phyloP scores from a whole-genome alignment of 1,139 yeast genomes.

The Suhomyces bokatorum region DNA sequence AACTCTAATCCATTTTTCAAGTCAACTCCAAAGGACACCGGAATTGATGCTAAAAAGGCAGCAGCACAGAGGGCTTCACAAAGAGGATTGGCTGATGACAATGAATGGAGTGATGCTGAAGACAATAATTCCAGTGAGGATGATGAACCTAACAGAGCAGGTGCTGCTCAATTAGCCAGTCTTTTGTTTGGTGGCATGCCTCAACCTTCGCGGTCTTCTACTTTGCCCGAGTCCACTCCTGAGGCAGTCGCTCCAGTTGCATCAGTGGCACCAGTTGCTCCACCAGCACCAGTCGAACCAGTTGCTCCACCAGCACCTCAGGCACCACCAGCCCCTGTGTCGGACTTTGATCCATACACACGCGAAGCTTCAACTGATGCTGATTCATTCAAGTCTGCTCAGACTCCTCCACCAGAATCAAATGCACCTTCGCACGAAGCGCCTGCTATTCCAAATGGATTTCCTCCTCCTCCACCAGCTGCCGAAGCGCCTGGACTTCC shows the following conservation, averaged over 20 bases:
- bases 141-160: slow-evolving; percentile 48
- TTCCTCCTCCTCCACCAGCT: background rate
- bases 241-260: background rate
- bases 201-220: slow-evolving; percentile 28
- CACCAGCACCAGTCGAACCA: slow-evolving; percentile 27
- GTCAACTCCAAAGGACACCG: slow-evolving; percentile 32
- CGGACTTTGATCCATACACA: slow-evolving; percentile 1
- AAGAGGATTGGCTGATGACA: slow-evolving; percentile 52
- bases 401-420: slow-evolving; percentile 2
- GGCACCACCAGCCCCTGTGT: background rate
- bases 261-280: background rate
- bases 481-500: slow-evolving; percentile 9
- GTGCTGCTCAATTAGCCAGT: slow-evolving; percentile 65
- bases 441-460: slow-evolving; percentile 16
- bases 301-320: slow-evolving; percentile 8
- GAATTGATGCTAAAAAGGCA: slow-evolving; percentile 54
- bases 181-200: slow-evolving; percentile 63
- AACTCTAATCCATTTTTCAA: slow-evolving; percentile 53
- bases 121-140: slow-evolving; percentile 55
- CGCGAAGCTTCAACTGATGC: slow-evolving; percentile 10
- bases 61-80: slow-evolving; percentile 67
- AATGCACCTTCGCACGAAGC: background rate
- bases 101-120: slow-evolving; percentile 65
- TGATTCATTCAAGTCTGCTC: slow-evolving; percentile 12
- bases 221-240: slow-evolving; percentile 4